phyloP scores from a whole-genome alignment of 1,284 basidiomycete genomes.

The Porphyrellus sp. region DNA sequence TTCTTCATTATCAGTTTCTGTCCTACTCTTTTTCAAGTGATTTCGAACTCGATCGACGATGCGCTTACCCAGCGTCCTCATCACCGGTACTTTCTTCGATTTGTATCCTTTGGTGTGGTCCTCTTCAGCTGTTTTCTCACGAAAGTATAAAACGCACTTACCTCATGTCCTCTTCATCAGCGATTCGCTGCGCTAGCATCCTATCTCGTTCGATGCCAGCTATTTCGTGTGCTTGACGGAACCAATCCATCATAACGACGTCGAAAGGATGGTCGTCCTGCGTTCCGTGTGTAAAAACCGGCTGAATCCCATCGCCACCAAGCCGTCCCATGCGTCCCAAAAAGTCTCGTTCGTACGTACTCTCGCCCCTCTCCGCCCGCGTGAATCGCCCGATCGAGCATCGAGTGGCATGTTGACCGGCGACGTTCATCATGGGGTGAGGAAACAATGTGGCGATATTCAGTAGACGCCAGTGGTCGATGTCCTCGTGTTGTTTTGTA shows the following conservation, averaged over 20 bases:
- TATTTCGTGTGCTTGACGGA: slow-evolving; percentile 25
- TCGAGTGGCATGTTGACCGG: too few relatives aligned
- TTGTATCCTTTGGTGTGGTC: slow-evolving; percentile 3
- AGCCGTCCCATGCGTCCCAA: slow-evolving; percentile 19
- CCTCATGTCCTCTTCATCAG: slow-evolving; percentile 13
- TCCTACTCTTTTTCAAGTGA: background rate
- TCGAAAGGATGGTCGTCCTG: slow-evolving; percentile 15
- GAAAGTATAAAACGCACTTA: background rate
- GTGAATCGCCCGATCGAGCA: too few relatives aligned
- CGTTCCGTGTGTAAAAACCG: slow-evolving; percentile 6
- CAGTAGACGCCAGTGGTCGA: too few relatives aligned
- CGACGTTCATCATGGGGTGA: too few relatives aligned
- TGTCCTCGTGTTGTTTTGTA: too few relatives aligned
- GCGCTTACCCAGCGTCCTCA: background rate
- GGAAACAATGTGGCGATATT: too few relatives aligned
- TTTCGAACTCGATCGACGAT: background rate
- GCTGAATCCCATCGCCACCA: slow-evolving; percentile 18
- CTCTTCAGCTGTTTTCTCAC: background rate
- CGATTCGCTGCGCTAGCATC: slow-evolving; percentile 20
- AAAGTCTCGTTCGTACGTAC: slow-evolving; percentile 26
- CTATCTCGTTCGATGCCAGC: slow-evolving; percentile 19
- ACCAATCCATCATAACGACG: slow-evolving; percentile 24
- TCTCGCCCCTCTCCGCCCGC: too few relatives aligned
- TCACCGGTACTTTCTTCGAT: background rate
- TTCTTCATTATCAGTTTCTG: background rate